Evolutionary conservation across 164 flowering plant species (phyloP).

Genomic region (Umbilicus rupestris): DNA sequence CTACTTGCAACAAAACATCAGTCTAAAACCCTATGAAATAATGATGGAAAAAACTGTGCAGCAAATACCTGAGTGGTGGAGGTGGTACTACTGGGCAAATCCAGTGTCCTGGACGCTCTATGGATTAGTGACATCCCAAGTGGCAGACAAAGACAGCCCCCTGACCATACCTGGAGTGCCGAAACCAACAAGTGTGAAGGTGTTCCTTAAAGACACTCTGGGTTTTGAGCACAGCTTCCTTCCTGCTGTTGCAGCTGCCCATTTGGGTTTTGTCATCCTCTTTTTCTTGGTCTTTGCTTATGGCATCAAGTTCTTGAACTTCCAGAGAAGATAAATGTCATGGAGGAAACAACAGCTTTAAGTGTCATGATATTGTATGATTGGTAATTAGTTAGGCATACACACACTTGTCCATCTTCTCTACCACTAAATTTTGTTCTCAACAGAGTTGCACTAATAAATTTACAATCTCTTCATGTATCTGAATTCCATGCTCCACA

Average conservation of each 20-base stretch:
- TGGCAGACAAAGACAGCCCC: slow-evolving; percentile 19
- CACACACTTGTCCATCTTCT: too few species aligned
- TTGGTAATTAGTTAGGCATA: too few species aligned
- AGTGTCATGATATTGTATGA: too few species aligned
- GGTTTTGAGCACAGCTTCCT: slow-evolving; percentile 28
- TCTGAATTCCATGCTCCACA: too few species aligned
- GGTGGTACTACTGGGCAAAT: slow-evolving; percentile 50
- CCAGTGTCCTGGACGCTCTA: slow-evolving; percentile 45
- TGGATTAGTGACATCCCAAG: slow-evolving; percentile 34
- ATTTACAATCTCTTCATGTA: too few species aligned
- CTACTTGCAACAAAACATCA: background rate
- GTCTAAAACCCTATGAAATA: too few species aligned
- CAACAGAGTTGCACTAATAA: too few species aligned
- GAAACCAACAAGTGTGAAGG: background rate
- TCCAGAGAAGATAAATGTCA: slow-evolving; percentile 33
- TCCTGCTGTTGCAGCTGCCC: slow-evolving; percentile 28
- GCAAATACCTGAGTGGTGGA: slow-evolving; percentile 45
- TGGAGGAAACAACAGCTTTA: background rate
- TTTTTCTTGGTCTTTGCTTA: slow-evolving; percentile 38
- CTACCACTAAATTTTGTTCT: too few species aligned
- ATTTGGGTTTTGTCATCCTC: slow-evolving; percentile 27
- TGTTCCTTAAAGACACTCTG: slow-evolving; percentile 12
- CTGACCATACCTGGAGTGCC: slow-evolving; percentile 9
- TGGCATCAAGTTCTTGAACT: slow-evolving; percentile 41
- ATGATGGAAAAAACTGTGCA: slow-evolving; percentile 6